Percentiles rank a stretch among this genome's conserved stretches.
Conservation (phyloP, 1,284 basidiomycete species). For the Vanrija humicola region DNA sequence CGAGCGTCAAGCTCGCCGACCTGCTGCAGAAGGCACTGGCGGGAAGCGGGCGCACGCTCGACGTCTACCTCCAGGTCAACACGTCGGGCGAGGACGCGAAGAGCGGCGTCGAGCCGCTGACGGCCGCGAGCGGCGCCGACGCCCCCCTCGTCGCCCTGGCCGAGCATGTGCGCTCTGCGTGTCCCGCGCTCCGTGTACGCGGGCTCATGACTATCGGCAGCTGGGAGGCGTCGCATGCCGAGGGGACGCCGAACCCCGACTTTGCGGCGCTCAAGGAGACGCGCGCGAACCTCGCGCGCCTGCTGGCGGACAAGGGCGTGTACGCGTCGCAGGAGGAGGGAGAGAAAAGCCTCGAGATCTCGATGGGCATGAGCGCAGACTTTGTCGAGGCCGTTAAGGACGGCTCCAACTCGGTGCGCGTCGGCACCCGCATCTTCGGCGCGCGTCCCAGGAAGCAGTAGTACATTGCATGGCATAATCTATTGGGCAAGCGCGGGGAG, state of each 20-base stretch:
- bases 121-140: slow-evolving; percentile 25
- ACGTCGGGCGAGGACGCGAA: slow-evolving; percentile 88
- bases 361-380: slow-evolving; percentile 98
- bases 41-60: slow-evolving; percentile 51
- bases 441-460: slow-evolving; percentile 56
- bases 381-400: slow-evolving; percentile 79
- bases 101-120: slow-evolving; percentile 71
- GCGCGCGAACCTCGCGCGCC: slow-evolving; percentile 57
- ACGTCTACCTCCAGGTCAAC: slow-evolving; percentile 88
- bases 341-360: slow-evolving; percentile 60
- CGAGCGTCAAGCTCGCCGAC: slow-evolving; percentile 76
- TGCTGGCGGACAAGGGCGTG: slow-evolving; percentile 46
- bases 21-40: slow-evolving; percentile 75
- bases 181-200: slow-evolving; percentile 68
- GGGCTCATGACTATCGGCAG: slow-evolving; percentile 98
- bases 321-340: slow-evolving; percentile 46
- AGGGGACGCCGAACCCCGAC: slow-evolving; percentile 68
- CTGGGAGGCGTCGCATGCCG: slow-evolving; percentile 62
- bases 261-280: slow-evolving; percentile 69
- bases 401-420: slow-evolving; percentile 82
- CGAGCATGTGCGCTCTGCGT: slow-evolving; percentile 64
- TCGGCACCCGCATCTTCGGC: slow-evolving; percentile 91
- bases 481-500: background rate
- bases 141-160: slow-evolving; percentile 65
- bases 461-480: background rate